Conservation (phyloP, 176 grass and related monocot genomes). For the Pontederia paniculata region DNA sequence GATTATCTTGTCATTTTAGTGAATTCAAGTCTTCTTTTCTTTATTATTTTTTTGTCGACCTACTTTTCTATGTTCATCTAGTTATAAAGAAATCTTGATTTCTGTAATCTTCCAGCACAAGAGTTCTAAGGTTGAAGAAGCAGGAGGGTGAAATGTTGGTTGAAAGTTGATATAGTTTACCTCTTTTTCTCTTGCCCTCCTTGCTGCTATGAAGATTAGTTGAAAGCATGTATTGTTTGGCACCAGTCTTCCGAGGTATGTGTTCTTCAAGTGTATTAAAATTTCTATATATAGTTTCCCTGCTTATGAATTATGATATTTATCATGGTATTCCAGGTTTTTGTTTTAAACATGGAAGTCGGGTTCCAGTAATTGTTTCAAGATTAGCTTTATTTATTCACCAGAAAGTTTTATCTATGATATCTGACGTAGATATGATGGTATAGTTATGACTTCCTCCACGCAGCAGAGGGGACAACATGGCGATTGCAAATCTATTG, state of each 20-base stretch:
- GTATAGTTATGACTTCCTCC: no score
- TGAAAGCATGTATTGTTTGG: neutral
- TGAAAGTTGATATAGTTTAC: conserved; percentile 2
- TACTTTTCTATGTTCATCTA: neutral
- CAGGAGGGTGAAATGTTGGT: conserved; percentile 3
- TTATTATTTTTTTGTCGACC: neutral
- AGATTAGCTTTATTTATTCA: no score
- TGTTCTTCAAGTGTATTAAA: neutral
- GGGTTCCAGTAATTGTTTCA: no score
- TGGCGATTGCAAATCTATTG: no score
- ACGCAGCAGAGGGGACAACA: no score
- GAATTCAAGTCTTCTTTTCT: neutral
- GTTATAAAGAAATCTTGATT: neutral
- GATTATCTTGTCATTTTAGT: neutral
- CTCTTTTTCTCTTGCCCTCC: neutral
- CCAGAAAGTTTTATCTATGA: no score
- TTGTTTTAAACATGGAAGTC: no score
- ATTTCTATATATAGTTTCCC: no score
- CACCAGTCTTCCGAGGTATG: conserved; percentile 10
- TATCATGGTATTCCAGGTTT: no score
- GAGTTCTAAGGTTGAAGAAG: conserved; percentile 8
- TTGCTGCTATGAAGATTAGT: conserved; percentile 5
- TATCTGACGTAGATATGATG: no score
- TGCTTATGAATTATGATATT: no score
- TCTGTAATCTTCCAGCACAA: conserved; percentile 4